Percentiles rank a stretch among this genome's conserved stretches.
These are phyloP conservation scores for Aspergillus leporis DNA, from an alignment of 495 filamentous ascomycete genomes.

Conservation along the genomic window DNA sequence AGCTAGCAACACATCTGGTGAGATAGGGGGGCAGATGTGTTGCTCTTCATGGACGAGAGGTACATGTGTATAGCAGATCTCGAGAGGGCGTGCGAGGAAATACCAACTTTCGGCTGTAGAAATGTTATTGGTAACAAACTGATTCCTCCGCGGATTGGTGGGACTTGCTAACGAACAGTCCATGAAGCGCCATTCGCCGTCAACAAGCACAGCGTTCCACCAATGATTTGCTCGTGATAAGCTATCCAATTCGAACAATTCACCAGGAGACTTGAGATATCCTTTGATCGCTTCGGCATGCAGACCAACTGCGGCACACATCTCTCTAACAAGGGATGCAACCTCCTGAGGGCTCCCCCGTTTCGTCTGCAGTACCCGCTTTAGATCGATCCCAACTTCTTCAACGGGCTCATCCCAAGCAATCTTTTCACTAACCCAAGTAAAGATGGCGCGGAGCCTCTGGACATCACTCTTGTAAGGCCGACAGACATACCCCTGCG, in stretches of 20 bases:
- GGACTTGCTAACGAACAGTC: conserved; percentile 91
- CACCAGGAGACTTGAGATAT: conserved; percentile 88
- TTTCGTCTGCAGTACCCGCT: conserved; percentile 78
- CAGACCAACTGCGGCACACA: conserved; percentile 89
- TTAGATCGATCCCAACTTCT: conserved; percentile 69
- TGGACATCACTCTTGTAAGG: conserved; percentile 96
- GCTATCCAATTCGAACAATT: conserved; percentile 69
- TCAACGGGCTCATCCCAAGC: conserved; percentile 96
- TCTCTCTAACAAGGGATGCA: conserved; percentile 82
- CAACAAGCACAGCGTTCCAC: conserved; percentile 96
- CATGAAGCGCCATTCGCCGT: conserved; percentile 95
- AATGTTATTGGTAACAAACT: conserved; percentile 70
- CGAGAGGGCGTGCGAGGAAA: conserved; percentile 82
- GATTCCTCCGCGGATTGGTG: conserved; percentile 75
- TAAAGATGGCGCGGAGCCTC: conserved; percentile 89
- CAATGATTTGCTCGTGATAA: conserved; percentile 87
- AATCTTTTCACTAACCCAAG: conserved; percentile 93
- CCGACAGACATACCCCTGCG: conserved; percentile 89
- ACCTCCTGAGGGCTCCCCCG: conserved; percentile 90
- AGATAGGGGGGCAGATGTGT: conserved; percentile 86
- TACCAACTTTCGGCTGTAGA: conserved; percentile 82
- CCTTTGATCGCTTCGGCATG: conserved; percentile 82
- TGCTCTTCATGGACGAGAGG: conserved; percentile 83
- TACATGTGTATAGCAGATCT: conserved; percentile 94
- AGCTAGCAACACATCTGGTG: conserved; percentile 78